A percentile compares a stretch with the other conserved stretches of the same genome.
These are phyloP conservation scores for Graphium sp. DNA, from an alignment of 2,329 filamentous ascomycete genomes.

Conservation along the genomic window DNA sequence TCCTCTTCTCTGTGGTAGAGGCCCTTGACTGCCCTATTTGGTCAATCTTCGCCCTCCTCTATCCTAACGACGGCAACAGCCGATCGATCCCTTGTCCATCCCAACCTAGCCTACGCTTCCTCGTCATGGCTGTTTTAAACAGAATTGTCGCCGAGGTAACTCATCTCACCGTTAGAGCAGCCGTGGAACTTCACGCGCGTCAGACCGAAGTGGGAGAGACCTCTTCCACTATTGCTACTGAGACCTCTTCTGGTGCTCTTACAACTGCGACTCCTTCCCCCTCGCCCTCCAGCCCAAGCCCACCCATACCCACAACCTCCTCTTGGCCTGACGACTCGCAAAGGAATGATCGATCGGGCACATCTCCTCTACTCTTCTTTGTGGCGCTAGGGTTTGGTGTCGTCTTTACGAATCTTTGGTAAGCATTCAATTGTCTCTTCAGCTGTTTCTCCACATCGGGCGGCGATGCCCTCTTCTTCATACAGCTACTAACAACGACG, in stretches of 20 bases:
- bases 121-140: constrained; percentile 18
- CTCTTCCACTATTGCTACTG: too few species aligned
- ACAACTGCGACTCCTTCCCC: constrained; percentile 8
- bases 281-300: constrained; percentile 7
- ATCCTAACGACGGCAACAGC: too few species aligned
- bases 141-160: constrained; percentile 18
- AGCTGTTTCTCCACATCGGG: not conserved
- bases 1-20: too few species aligned
- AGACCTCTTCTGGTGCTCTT: constrained; percentile 8
- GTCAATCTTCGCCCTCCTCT: too few species aligned
- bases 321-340: constrained; percentile 6
- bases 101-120: not conserved
- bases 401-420: constrained; percentile 98
- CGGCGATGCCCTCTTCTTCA: not conserved
- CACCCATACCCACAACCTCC: constrained; percentile 7
- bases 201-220: too few species aligned
- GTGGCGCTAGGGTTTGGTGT: constrained; percentile 93
- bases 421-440: constrained; percentile 18
- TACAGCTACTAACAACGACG: constrained; percentile 5
- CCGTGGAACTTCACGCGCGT: constrained; percentile 8
- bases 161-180: constrained; percentile 18
- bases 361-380: constrained; percentile 51
- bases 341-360: constrained; percentile 11
- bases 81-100: too few species aligned
- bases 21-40: too few species aligned